Evolutionary conservation across 352 stramenopile genomes (phyloP).

Genomic region (Globisporangium rhizosaccharum): DNA sequence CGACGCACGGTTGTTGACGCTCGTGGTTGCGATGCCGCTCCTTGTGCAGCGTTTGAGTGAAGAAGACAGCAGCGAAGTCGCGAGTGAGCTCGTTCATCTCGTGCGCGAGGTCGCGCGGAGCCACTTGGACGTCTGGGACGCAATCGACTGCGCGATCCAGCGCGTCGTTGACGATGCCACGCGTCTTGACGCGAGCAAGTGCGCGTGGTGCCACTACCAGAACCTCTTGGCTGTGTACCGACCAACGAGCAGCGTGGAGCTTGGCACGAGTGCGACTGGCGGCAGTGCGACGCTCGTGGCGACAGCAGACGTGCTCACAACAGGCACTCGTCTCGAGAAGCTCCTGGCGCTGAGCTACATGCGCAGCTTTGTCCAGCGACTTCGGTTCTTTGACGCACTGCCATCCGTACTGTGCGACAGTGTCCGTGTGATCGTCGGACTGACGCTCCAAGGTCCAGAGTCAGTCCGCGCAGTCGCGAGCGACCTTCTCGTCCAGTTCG

Average conservation of each 20-base stretch:
- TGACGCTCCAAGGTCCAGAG: neutral
- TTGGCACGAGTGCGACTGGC: conserved; percentile 18
- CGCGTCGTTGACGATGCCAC: neutral
- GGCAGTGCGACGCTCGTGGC: neutral
- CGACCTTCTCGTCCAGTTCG: neutral
- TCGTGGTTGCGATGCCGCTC: neutral
- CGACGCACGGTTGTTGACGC: neutral
- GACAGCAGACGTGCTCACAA: neutral
- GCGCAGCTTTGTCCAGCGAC: neutral
- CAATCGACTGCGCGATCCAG: neutral
- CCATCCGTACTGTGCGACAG: neutral
- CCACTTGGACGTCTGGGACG: neutral
- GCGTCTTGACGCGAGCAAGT: neutral
- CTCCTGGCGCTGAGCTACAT: neutral
- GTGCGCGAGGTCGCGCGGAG: neutral
- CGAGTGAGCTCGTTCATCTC: neutral
- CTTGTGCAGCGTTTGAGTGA: conserved; percentile 1
- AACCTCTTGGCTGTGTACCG: neutral
- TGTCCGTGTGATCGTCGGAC: neutral
- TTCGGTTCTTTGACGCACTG: too few relatives aligned
- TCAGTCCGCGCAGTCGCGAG: neutral
- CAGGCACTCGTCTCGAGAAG: neutral
- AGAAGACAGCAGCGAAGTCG: neutral
- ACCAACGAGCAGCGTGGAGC: neutral
- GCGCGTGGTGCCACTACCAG: neutral